Conservation (phyloP, 148 eudicot genomes). For the Limonium bicolor region DNA sequence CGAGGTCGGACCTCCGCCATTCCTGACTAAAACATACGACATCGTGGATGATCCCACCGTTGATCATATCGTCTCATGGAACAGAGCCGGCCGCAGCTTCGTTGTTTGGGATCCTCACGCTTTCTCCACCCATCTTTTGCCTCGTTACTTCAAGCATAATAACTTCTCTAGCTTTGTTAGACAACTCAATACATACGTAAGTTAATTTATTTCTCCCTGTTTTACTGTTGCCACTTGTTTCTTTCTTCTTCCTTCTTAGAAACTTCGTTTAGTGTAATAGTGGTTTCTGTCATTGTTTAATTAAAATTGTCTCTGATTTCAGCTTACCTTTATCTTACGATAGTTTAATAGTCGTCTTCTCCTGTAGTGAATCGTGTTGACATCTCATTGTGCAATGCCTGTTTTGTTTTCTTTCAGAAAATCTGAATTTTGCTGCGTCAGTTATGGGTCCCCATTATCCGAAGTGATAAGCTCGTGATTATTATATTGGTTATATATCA, state of each 20-base stretch:
- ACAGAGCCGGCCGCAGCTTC: slow-evolving; percentile 74
- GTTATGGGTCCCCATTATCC: no score
- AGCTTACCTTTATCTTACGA: neutral
- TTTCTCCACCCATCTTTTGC: slow-evolving; percentile 53
- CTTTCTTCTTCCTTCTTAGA: neutral
- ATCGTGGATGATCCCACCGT: slow-evolving; percentile 65
- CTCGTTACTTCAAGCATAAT: slow-evolving; percentile 72
- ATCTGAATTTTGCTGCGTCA: slow-evolving; percentile 1
- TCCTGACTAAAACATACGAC: slow-evolving; percentile 72
- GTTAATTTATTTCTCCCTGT: slow-evolving; percentile 9
- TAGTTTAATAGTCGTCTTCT: neutral
- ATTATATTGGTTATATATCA: no score
- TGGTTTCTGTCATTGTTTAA: neutral
- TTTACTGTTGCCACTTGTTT: neutral
- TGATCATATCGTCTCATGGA: slow-evolving; percentile 58
- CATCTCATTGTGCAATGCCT: neutral
- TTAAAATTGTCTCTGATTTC: neutral
- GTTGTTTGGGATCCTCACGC: slow-evolving; percentile 85
- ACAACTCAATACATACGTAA: slow-evolving; percentile 93
- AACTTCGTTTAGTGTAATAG: neutral
- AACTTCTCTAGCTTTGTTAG: slow-evolving; percentile 92
- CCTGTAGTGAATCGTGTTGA: neutral
- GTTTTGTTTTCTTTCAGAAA: neutral
- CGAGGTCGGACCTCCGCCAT: slow-evolving; percentile 77
- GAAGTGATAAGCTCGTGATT: no score